Percentiles rank a stretch among this genome's conserved stretches.
These are phyloP conservation scores for Penstemon barbatus DNA, from an alignment of 257 asterid species.

Conservation along the genomic window DNA sequence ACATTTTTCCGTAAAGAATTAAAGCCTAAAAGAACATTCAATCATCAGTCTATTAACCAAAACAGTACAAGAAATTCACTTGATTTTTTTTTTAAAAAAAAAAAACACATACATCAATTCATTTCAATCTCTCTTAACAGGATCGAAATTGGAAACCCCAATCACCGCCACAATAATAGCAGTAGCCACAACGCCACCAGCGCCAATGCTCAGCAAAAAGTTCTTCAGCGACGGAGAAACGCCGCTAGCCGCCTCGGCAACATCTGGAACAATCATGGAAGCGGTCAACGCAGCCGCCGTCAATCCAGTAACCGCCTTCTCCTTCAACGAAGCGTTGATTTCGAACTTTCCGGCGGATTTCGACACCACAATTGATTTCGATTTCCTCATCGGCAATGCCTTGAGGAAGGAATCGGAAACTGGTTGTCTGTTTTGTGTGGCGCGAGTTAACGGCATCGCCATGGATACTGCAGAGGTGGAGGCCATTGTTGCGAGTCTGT, in stretches of 20 bases:
- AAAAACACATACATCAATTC: too few species aligned
- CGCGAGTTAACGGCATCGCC: conserved; percentile 35
- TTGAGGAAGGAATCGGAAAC: conserved; percentile 39
- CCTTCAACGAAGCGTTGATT: conserved; percentile 47
- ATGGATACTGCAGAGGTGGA: conserved; percentile 33
- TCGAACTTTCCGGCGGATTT: not conserved
- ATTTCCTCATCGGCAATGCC: conserved; percentile 33
- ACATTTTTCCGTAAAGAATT: too few species aligned
- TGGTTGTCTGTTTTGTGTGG: conserved; percentile 31
- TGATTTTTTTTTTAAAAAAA: too few species aligned
- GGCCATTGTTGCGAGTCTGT: too few species aligned
- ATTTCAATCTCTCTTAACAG: conserved; percentile 42
- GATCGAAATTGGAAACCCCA: conserved; percentile 58
- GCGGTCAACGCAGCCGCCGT: conserved; percentile 44
- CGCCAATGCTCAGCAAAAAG: conserved; percentile 54
- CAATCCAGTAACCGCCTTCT: conserved; percentile 41
- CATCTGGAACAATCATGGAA: conserved; percentile 49
- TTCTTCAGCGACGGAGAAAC: conserved; percentile 53
- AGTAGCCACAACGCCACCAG: conserved; percentile 49
- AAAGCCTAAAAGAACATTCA: too few species aligned
- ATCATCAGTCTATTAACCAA: too few species aligned
- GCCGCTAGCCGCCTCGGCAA: conserved; percentile 48
- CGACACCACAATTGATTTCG: conserved; percentile 16
- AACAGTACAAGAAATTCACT: too few species aligned
- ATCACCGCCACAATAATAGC: conserved; percentile 44